Percentiles rank a stretch among this genome's conserved stretches.
Conservation (phyloP, 352 stramenopile genomes). For the Aphanomyces cochlioides region DNA sequence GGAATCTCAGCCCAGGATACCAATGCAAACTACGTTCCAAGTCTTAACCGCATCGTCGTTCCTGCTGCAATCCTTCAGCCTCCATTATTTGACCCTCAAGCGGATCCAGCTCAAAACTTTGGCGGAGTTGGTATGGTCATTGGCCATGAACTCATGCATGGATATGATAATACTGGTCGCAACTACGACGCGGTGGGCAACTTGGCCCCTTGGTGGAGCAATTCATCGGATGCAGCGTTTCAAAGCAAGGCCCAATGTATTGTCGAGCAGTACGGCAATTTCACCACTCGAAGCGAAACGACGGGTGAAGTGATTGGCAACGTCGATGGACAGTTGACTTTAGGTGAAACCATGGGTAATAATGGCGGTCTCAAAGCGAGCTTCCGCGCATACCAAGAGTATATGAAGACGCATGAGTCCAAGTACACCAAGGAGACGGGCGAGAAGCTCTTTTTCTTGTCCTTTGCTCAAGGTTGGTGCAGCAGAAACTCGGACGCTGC, state of each 20-base stretch:
- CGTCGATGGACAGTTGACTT: slow-evolving; percentile 86
- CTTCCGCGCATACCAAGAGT: slow-evolving; percentile 57
- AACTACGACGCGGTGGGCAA: too few species aligned
- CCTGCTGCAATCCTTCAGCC: slow-evolving; percentile 90
- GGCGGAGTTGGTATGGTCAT: slow-evolving; percentile 90
- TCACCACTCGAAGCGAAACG: slow-evolving; percentile 39
- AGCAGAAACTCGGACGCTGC: slow-evolving; percentile 46
- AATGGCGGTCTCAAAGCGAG: slow-evolving; percentile 73
- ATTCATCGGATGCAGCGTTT: slow-evolving; percentile 45
- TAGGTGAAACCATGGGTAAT: slow-evolving; percentile 90
- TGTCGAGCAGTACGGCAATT: slow-evolving; percentile 50
- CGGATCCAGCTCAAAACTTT: slow-evolving; percentile 85
- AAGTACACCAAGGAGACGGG: slow-evolving; percentile 12
- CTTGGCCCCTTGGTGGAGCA: too few species aligned
- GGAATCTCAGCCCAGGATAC: slow-evolving; percentile 68
- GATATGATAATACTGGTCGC: too few species aligned
- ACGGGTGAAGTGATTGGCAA: slow-evolving; percentile 44
- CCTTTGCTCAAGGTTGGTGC: slow-evolving; percentile 65
- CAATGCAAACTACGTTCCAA: slow-evolving; percentile 78
- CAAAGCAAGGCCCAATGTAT: slow-evolving; percentile 51
- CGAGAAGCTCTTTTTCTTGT: slow-evolving; percentile 59
- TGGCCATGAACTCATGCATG: slow-evolving; percentile 92
- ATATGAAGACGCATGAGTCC: slow-evolving; percentile 32
- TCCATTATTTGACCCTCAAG: slow-evolving; percentile 69
- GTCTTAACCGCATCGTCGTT: slow-evolving; percentile 88